phyloP scores from a whole-genome alignment of 2,329 filamentous ascomycete genomes.

The Cladophialophora carrionii region DNA sequence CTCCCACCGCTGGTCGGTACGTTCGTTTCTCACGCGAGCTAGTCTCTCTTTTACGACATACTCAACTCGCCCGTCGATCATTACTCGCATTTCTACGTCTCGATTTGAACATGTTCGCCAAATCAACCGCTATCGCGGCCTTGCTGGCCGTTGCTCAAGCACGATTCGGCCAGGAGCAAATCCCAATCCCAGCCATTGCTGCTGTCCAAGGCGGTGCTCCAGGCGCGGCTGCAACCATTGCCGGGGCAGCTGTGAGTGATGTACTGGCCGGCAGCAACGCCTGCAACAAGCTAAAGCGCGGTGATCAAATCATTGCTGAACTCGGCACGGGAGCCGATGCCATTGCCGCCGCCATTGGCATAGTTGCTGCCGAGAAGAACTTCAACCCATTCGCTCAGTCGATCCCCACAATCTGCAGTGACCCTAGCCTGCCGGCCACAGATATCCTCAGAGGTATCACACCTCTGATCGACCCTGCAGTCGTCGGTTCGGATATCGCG shows the following conservation, averaged over 20 bases:
- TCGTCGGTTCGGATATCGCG: slow-evolving; percentile 59
- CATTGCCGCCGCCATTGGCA: slow-evolving; percentile 63
- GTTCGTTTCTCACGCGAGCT: slow-evolving; percentile 35
- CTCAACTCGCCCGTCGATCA: slow-evolving; percentile 26
- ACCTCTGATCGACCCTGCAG: slow-evolving; percentile 68
- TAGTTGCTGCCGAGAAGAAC: slow-evolving; percentile 72
- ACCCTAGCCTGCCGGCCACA: slow-evolving; percentile 65
- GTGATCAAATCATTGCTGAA: slow-evolving; percentile 65
- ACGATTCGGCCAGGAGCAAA: slow-evolving; percentile 34
- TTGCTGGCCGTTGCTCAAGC: slow-evolving; percentile 32
- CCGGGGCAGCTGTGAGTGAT: slow-evolving; percentile 63
- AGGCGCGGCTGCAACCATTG: slow-evolving; percentile 66
- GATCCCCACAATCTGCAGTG: slow-evolving; percentile 66
- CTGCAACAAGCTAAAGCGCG: slow-evolving; percentile 67
- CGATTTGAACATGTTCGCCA: slow-evolving; percentile 24
- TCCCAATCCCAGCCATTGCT: slow-evolving; percentile 34
- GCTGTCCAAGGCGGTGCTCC: slow-evolving; percentile 47
- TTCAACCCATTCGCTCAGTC: slow-evolving; percentile 68
- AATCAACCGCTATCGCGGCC: slow-evolving; percentile 18
- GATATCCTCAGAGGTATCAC: slow-evolving; percentile 66
- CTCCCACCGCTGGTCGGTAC: slow-evolving; percentile 36
- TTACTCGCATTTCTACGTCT: slow-evolving; percentile 23
- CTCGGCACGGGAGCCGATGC: slow-evolving; percentile 65
- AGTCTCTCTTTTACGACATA: slow-evolving; percentile 32
- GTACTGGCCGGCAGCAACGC: slow-evolving; percentile 68